Evolutionary conservation across 2,329 filamentous ascomycete species (phyloP), one percentile per base, ranked within the genome.

Genomic region (Scolecobasidium constrictum): DNA sequence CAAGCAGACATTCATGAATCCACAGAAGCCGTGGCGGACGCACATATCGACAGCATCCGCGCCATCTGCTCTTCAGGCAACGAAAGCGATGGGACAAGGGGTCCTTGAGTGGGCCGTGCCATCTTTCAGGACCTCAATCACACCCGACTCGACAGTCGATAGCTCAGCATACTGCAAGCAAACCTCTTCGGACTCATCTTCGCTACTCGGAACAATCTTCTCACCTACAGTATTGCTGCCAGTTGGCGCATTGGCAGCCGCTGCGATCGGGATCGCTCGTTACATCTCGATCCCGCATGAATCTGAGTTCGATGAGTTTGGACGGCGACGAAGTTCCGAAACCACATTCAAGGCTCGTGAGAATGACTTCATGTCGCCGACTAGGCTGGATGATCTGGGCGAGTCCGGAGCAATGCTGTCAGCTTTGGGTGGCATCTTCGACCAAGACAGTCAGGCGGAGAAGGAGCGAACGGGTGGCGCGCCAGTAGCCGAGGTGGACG

Each of bases 381-480:
- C 38, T 3, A 39, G 23, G 13, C 16, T 47, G 20, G 15, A 19
- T 15, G 19, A 43, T 15, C 42, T 47, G 19, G 48, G 46, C 11
- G 46, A 47, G 11, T 46, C 48, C 3, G 49, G 49, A 9, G 46
- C 48, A 35, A 39, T 42, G 13, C 35, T 51, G 34, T 47, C 48
- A 16, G 48, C 45, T 16, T 18, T 51, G 35, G 44, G 46, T 11
- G 21, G 43, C 21, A 40, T 44, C 33, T 28, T 49, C 28, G 40
- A 44, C 11, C 7, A 43, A 12, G 44, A 48, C 18, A 20, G 20
- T n/a, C 13, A 19, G 11, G 9, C 9, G 9, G 34, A 36, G 20
- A 34, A 34, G 40, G 42, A 46, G 26, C 12, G 7, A 31, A 18
- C 23, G 15, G 35, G 42, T 11, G 42, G 41, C 4, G 45, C 22